phyloP scores from a whole-genome alignment of 495 filamentous ascomycete species.

The Podospora conica region DNA sequence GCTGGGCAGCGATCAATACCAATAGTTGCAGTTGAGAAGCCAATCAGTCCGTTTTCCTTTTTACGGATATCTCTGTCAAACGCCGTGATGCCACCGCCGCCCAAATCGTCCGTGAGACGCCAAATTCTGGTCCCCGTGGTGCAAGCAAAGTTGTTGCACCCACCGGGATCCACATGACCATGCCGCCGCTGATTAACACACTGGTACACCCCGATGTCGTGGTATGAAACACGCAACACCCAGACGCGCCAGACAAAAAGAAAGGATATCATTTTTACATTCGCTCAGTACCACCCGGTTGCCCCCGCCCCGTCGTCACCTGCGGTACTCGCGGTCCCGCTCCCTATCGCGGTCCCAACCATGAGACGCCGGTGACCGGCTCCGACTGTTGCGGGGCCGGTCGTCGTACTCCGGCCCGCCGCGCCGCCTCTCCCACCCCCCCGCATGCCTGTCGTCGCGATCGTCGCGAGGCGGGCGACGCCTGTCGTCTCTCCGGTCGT shows the following conservation, averaged over 20 bases:
- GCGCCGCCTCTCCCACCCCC: constrained; percentile 15
- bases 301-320: constrained; percentile 35
- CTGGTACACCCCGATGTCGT: background rate
- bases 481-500: constrained; percentile 40
- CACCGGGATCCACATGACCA: no score
- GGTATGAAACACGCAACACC: background rate
- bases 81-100: background rate
- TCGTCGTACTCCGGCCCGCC: constrained; percentile 40
- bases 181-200: background rate
- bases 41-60: background rate
- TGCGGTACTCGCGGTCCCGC: constrained; percentile 39
- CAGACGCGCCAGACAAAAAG: background rate
- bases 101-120: background rate
- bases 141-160: background rate
- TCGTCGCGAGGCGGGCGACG: constrained; percentile 17
- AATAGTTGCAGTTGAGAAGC: background rate
- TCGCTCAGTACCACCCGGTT: background rate
- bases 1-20: background rate
- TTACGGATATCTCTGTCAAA: background rate
- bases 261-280: background rate
- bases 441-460: constrained; percentile 10
- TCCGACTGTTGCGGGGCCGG: constrained; percentile 38
- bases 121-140: background rate
- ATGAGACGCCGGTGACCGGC: constrained; percentile 37
- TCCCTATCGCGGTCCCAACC: constrained; percentile 32